Conservation (phyloP, 2,329 filamentous ascomycete genomes). For the Talaromyces piceae region DNA sequence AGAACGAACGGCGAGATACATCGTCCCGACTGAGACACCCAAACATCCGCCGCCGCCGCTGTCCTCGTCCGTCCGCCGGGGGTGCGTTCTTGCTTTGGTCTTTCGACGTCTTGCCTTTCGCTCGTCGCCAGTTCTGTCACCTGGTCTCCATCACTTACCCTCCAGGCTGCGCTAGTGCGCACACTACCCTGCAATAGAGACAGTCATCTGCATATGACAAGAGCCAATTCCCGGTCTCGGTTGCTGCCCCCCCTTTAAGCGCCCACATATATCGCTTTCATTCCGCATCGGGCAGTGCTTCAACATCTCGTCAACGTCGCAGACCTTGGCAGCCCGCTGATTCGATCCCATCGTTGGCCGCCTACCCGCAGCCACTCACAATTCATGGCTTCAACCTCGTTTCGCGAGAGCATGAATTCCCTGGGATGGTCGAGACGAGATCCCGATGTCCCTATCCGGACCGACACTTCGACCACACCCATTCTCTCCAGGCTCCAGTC, state of each 20-base stretch:
- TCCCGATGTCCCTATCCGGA: constrained; percentile 66
- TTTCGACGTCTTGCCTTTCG: not conserved
- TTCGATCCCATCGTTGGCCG: not conserved
- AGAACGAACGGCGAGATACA: not conserved
- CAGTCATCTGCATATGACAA: constrained; percentile 2
- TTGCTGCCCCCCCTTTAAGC: constrained; percentile 1
- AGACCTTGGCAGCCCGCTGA: not conserved
- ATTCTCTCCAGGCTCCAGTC: constrained; percentile 75
- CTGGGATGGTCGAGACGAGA: constrained; percentile 89
- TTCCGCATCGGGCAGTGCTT: constrained; percentile 2
- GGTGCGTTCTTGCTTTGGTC: not conserved
- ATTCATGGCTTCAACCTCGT: constrained; percentile 78
- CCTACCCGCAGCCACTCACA: not conserved
- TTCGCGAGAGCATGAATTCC: constrained; percentile 90
- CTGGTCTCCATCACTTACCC: not conserved
- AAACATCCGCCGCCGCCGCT: no score
- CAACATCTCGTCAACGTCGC: not conserved
- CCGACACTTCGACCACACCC: constrained; percentile 53
- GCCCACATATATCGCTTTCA: not conserved
- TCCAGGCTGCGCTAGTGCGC: not conserved
- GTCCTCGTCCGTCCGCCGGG: no score
- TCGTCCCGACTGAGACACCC: not conserved
- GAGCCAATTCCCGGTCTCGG: constrained; percentile 3
- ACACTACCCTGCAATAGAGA: not conserved
- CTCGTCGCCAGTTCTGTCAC: not conserved